Conservation (phyloP, 106 monocot genomes). For the Narthecium ossifragum region DNA sequence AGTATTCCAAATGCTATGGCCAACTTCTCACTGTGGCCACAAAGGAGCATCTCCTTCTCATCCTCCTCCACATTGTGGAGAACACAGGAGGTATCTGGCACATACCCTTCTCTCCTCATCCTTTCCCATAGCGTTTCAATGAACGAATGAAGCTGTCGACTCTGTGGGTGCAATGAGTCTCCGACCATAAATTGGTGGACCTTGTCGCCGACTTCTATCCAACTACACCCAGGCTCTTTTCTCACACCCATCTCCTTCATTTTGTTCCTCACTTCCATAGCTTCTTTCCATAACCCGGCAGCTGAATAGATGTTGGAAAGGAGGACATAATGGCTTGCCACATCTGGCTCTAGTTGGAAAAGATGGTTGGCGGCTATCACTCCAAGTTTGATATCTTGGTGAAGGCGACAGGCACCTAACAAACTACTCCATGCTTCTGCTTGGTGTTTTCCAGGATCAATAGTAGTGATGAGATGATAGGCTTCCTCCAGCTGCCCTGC, state of each 20-base stretch:
- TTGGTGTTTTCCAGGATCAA: conserved; percentile 31
- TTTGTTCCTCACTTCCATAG: conserved; percentile 53
- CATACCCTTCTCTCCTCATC: conserved; percentile 55
- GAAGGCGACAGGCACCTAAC: conserved; percentile 70
- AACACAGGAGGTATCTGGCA: conserved; percentile 53
- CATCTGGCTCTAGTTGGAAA: conserved; percentile 65
- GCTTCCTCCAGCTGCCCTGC: conserved; percentile 59
- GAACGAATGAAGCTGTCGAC: conserved; percentile 24
- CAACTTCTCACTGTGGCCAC: conserved; percentile 67
- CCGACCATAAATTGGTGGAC: conserved; percentile 68
- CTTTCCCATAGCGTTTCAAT: conserved; percentile 35
- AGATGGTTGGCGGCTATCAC: conserved; percentile 59
- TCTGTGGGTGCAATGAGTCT: conserved; percentile 60
- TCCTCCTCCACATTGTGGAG: conserved; percentile 49
- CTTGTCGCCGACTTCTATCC: conserved; percentile 59
- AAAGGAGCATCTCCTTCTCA: conserved; percentile 49
- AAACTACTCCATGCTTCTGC: conserved; percentile 81
- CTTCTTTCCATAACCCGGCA: conserved; percentile 49
- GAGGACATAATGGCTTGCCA: conserved; percentile 81
- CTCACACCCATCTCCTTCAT: conserved; percentile 74
- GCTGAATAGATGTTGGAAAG: conserved; percentile 85
- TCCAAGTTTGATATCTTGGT: conserved; percentile 42
- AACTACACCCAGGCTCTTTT: conserved; percentile 85
- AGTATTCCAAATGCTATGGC: conserved; percentile 63
- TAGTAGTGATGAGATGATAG: conserved; percentile 37